phyloP scores from a whole-genome alignment of 495 filamentous ascomycete species.

The Schizothecium vesticola region DNA sequence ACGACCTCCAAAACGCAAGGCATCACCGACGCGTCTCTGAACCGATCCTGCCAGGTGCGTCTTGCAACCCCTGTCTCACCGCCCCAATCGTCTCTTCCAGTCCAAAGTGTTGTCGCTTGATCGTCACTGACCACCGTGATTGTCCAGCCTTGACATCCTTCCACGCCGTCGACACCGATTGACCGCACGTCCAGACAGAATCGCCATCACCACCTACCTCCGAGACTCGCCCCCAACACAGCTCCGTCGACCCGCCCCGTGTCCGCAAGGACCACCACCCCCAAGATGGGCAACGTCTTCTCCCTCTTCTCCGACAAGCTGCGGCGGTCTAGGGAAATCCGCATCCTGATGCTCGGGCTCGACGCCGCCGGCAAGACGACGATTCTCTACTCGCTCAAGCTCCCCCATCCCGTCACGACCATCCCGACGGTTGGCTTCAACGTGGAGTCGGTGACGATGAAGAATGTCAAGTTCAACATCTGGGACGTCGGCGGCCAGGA shows the following conservation, averaged over 20 bases:
- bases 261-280: constrained; percentile 5
- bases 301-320: constrained; percentile 68
- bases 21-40: background rate
- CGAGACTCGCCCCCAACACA: background rate
- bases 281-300: constrained; percentile 23
- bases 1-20: background rate
- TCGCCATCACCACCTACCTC: background rate
- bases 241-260: background rate
- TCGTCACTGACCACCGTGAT: background rate
- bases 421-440: constrained; percentile 99
- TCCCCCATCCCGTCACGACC: constrained; percentile 97
- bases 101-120: background rate
- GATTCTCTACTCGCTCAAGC: constrained; percentile 99
- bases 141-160: background rate
- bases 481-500: constrained; percentile 99
- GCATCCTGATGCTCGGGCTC: constrained; percentile 93
- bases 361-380: constrained; percentile 99
- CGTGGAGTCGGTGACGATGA: constrained; percentile 98
- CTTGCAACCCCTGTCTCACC: background rate
- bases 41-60: background rate
- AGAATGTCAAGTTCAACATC: constrained; percentile 99
- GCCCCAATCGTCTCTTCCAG: background rate
- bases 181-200: background rate
- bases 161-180: too few relatives aligned
- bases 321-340: constrained; percentile 98